Evolutionary conservation across 768 basidiomycete genomes (phyloP).

Genomic region (Stropharia rugosoannulata): DNA sequence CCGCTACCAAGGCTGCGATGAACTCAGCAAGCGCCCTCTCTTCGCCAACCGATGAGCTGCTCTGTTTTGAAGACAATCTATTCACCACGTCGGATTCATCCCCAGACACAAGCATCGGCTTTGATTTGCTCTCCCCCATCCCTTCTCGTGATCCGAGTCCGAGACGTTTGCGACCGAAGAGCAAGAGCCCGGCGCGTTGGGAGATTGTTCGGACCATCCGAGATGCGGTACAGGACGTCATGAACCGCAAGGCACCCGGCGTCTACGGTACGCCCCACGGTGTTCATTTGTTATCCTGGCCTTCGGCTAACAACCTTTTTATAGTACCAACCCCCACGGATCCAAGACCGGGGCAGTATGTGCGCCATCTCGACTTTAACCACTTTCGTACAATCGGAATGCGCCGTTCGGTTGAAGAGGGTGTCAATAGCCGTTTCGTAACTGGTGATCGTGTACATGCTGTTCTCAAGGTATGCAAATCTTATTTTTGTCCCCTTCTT

Average conservation of each 20-base stretch:
- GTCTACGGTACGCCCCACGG: conserved; percentile 59
- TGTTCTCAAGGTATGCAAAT: conserved; percentile 63
- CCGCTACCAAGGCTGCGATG: conserved; percentile 62
- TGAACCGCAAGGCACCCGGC: conserved; percentile 62
- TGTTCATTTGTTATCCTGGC: not conserved
- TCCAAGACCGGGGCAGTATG: conserved; percentile 74
- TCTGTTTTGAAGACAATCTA: conserved; percentile 59
- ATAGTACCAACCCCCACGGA: conserved; percentile 70
- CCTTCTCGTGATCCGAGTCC: conserved; percentile 86
- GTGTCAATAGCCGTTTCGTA: conserved; percentile 87
- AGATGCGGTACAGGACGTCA: conserved; percentile 71
- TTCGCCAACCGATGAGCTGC: conserved; percentile 38
- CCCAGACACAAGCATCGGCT: conserved; percentile 71
- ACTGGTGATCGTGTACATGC: conserved; percentile 84
- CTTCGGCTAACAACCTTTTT: conserved; percentile 5
- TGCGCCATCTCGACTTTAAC: conserved; percentile 90
- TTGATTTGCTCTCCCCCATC: conserved; percentile 74
- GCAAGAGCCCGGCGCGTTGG: conserved; percentile 83
- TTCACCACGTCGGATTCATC: conserved; percentile 49
- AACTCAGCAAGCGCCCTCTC: conserved; percentile 39
- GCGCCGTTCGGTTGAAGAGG: conserved; percentile 89
- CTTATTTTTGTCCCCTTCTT: conserved; percentile 5
- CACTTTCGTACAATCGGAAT: conserved; percentile 98
- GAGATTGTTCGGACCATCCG: conserved; percentile 77
- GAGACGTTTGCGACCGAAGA: conserved; percentile 69